phyloP scores from a whole-genome alignment of 2,329 filamentous ascomycete genomes.

The Sarocladiaceae sp. region DNA sequence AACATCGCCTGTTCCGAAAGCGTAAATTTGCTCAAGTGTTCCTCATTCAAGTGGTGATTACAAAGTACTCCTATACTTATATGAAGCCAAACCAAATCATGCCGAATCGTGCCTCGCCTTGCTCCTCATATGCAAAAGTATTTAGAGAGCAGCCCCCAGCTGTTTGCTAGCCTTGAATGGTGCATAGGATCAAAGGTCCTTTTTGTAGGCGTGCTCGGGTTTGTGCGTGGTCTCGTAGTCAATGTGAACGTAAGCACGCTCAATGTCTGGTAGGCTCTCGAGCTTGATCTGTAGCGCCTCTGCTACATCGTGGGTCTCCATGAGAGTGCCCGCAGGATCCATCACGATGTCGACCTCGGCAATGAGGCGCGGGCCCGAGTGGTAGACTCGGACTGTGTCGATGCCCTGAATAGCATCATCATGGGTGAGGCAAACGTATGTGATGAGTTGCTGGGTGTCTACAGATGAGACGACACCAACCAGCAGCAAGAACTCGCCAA shows the following conservation, averaged over 20 bases:
- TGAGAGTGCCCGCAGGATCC: conserved; percentile 68
- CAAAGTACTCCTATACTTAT: too few relatives aligned
- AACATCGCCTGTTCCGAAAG: too few relatives aligned
- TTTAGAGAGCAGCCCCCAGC: neutral
- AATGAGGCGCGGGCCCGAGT: conserved; percentile 81
- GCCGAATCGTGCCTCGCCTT: neutral
- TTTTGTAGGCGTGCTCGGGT: conserved; percentile 70
- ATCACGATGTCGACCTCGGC: conserved; percentile 97
- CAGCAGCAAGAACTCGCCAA: conserved; percentile 82
- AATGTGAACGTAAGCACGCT: conserved; percentile 93
- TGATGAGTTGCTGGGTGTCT: conserved; percentile 87
- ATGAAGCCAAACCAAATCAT: neutral
- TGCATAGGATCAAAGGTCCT: conserved; percentile 44
- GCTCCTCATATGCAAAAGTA: neutral
- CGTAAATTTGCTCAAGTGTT: too few relatives aligned
- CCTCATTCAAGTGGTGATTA: too few relatives aligned
- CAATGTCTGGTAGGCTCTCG: conserved; percentile 85
- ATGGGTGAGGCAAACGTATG: conserved; percentile 88
- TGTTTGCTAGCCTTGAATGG: neutral
- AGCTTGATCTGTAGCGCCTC: conserved; percentile 93
- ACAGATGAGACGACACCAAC: conserved; percentile 86
- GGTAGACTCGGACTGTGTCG: conserved; percentile 92
- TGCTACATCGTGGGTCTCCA: conserved; percentile 84
- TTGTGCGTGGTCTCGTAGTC: conserved; percentile 97
- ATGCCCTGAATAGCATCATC: conserved; percentile 77